Evolutionary conservation across 2,329 filamentous ascomycete genomes (phyloP), one percentile per base, ranked within the genome.

Genomic region (Atkinsonella hypoxylon): DNA sequence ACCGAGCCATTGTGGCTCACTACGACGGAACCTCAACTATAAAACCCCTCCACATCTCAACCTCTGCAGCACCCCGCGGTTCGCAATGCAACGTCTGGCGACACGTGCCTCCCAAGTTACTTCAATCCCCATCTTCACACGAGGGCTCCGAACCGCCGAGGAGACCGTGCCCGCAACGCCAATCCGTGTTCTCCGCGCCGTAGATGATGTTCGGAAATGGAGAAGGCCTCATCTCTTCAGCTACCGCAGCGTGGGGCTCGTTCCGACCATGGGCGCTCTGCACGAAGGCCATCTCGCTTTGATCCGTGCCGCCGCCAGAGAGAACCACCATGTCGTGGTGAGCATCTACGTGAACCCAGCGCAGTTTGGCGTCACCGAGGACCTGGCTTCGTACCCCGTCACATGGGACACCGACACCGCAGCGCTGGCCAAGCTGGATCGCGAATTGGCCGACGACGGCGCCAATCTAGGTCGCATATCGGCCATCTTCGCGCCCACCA

Each of bases 241-340:
- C 61, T 78, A 84, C 59, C 80, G 84, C 51, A 83, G 82, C 43
- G 82, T 98, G 52, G 89, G 86, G 53, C 81, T 98, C 30, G 89
- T 98, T 36, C 93, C 93, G 1, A 98, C 93, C 32, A 97, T 98
- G 93, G 93, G 93, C 55, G 93, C 93, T 47, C 77, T 98, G n/a
- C 93, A 98, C 67, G 79, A 82, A 50, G 93, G 93, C 40, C 93
- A 98, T 69, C 70, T 95, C 48, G 86, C 87, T 3, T 78, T 98
- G 20, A 85, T 95, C 61, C 85, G 88, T 53, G 79, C 83, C 58
- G 93, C 93, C 3, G 90, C 90, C 1, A 73, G 76, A 45, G 88
- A 95, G 60, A 93, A 89, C 69, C 85, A 87, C 57, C 79, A 89
- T 59, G 87, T 97, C 51, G 83, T 96, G 54, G 87, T 98, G 51